A percentile compares a stretch with the other conserved stretches of the same genome.
Evolutionary conservation across 345 rosid genomes (phyloP).

Genomic region (Eucalyptus paniculata): DNA sequence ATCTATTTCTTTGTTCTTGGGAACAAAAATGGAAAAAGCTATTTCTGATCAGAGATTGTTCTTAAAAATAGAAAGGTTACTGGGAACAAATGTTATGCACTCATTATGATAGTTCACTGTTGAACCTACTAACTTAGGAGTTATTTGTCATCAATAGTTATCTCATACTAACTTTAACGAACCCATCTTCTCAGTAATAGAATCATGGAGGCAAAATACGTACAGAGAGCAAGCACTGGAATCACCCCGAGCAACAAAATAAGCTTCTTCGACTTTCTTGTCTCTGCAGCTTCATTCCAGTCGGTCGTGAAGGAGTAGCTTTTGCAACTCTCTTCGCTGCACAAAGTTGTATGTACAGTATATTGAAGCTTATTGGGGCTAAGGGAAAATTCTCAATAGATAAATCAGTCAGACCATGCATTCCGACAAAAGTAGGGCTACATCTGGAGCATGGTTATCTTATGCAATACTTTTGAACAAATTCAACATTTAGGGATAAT

Average conservation of each 20-base stretch:
- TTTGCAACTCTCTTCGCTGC: conserved; percentile 59
- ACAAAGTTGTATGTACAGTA: background rate
- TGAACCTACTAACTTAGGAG: background rate
- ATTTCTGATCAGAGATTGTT: too few relatives aligned
- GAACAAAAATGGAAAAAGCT: too few relatives aligned
- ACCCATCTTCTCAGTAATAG: background rate
- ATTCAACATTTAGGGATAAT: background rate
- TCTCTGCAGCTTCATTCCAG: conserved; percentile 55
- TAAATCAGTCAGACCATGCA: background rate
- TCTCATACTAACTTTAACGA: background rate
- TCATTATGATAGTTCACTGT: background rate
- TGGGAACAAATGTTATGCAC: background rate
- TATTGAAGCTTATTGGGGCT: background rate
- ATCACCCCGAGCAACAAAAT: conserved; percentile 46
- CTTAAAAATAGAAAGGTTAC: too few relatives aligned
- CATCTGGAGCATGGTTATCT: background rate
- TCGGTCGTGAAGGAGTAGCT: conserved; percentile 42
- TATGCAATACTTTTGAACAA: background rate
- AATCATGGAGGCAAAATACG: background rate
- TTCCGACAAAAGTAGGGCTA: background rate
- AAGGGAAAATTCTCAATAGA: background rate
- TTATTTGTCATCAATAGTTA: background rate
- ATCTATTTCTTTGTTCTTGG: too few relatives aligned
- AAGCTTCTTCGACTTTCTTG: conserved; percentile 32
- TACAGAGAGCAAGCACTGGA: background rate